These are phyloP conservation scores for Oidiodendron maius DNA, from an alignment of 495 filamentous ascomycete species.

Conservation along the genomic window DNA sequence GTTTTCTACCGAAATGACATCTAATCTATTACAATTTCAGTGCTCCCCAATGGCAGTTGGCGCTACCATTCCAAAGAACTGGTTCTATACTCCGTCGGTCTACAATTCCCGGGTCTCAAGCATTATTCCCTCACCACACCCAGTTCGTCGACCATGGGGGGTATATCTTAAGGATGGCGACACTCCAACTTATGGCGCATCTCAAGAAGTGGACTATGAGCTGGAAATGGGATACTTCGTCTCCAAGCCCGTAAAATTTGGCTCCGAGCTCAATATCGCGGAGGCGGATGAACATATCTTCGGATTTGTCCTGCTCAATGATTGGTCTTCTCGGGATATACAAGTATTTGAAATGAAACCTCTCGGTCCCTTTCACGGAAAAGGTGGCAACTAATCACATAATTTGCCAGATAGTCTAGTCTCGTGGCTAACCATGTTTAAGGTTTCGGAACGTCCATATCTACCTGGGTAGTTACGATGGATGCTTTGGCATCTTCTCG, in stretches of 20 bases:
- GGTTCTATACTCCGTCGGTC: no score
- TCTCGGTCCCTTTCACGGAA: conserved; percentile 46
- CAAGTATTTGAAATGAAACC: conserved; percentile 58
- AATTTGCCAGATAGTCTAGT: no score
- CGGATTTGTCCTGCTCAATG: conserved; percentile 63
- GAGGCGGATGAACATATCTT: conserved; percentile 57
- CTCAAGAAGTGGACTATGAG: conserved; percentile 71
- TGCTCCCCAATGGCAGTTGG: no score
- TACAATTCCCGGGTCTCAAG: conserved; percentile 78
- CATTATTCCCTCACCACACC: conserved; percentile 64
- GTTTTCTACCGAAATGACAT: no score
- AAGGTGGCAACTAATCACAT: no score
- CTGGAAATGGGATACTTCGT: conserved; percentile 81
- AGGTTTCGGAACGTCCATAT: conserved; percentile 70
- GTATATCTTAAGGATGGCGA: conserved; percentile 21
- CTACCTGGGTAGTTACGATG: conserved; percentile 64
- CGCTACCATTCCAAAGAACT: no score
- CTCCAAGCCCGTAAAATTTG: conserved; percentile 53
- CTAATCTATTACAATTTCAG: no score
- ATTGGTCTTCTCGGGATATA: conserved; percentile 64
- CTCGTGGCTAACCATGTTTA: no score
- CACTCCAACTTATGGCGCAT: conserved; percentile 51
- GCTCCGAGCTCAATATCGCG: conserved; percentile 41
- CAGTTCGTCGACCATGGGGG: conserved; percentile 26
- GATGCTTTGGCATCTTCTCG: conserved; percentile 67